Evolutionary conservation across 495 filamentous ascomycete species (phyloP).

Genomic region (Aspergillus heteromorphus): DNA sequence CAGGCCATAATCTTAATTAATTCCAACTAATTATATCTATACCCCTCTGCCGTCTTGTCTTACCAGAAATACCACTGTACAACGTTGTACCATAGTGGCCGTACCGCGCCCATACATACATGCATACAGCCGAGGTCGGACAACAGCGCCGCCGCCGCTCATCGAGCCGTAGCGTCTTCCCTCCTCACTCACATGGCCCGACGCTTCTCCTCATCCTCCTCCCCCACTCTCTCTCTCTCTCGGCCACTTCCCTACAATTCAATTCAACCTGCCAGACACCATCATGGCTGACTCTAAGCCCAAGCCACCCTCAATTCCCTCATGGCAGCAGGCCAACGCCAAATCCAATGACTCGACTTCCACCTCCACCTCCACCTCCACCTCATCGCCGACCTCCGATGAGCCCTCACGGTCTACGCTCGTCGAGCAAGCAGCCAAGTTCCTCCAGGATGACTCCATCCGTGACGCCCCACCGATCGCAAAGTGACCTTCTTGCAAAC

Average conservation of each 20-base stretch:
- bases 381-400: conserved; percentile 30
- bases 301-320: conserved; percentile 37
- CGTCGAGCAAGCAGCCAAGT: conserved; percentile 66
- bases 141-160: background rate
- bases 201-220: background rate
- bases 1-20: too few relatives aligned
- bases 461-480: conserved; percentile 60
- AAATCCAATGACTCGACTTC: conserved; percentile 13
- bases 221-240: background rate
- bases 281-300: conserved; percentile 37
- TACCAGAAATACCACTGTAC: too few relatives aligned
- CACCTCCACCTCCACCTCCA: conserved; percentile 14
- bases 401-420: conserved; percentile 38
- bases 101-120: background rate
- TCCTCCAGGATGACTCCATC: conserved; percentile 77
- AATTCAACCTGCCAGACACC: background rate
- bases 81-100: too few relatives aligned
- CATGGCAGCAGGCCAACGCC: conserved; percentile 38
- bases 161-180: background rate
- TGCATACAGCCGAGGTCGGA: conserved; percentile 29
- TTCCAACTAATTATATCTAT: too few relatives aligned
- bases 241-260: background rate
- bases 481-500: conserved; percentile 74
- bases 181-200: conserved; percentile 2
- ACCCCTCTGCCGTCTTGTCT: too few relatives aligned